Evolutionary conservation across 1,139 yeast genomes (phyloP).

Genomic region (Trichomonascaceae sp.): DNA sequence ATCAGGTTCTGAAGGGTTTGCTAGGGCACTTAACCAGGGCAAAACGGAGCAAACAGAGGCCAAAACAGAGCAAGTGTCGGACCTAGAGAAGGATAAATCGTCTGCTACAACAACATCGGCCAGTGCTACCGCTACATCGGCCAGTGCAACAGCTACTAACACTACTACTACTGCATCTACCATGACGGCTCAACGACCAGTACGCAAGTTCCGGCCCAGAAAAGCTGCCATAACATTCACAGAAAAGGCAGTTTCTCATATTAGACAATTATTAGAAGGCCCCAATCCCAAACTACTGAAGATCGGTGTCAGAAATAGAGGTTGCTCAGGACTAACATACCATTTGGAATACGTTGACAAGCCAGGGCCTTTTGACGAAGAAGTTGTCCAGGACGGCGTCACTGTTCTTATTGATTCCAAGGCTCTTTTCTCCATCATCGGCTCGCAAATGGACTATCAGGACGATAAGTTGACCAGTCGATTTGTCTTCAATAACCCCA

Average conservation of each 20-base stretch:
- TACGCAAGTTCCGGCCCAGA: constrained; percentile 69
- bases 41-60: not conserved
- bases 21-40: constrained; percentile 1
- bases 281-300: constrained; percentile 87
- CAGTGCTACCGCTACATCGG: not conserved
- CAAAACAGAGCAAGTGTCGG: not conserved
- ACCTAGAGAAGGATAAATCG: not conserved
- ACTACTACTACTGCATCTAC: constrained; percentile 9
- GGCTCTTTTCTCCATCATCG: constrained; percentile 90
- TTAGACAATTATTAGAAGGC: constrained; percentile 58
- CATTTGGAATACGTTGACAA: constrained; percentile 81
- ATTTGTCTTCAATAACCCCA: constrained; percentile 90
- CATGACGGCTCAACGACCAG: constrained; percentile 28
- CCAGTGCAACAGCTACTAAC: constrained; percentile 5
- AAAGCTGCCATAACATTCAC: constrained; percentile 83
- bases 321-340: constrained; percentile 93
- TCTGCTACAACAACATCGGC: not conserved
- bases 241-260: constrained; percentile 65
- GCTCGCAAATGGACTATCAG: constrained; percentile 97
- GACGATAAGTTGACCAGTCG: constrained; percentile 87
- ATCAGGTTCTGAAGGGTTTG: constrained; percentile 2
- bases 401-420: constrained; percentile 90
- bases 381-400: constrained; percentile 82
- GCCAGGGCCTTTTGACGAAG: constrained; percentile 92
- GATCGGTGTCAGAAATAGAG: constrained; percentile 91